Evolutionary conservation across 2,329 filamentous ascomycete genomes (phyloP).

Genomic region (Neofusicoccum kwambonambiense): DNA sequence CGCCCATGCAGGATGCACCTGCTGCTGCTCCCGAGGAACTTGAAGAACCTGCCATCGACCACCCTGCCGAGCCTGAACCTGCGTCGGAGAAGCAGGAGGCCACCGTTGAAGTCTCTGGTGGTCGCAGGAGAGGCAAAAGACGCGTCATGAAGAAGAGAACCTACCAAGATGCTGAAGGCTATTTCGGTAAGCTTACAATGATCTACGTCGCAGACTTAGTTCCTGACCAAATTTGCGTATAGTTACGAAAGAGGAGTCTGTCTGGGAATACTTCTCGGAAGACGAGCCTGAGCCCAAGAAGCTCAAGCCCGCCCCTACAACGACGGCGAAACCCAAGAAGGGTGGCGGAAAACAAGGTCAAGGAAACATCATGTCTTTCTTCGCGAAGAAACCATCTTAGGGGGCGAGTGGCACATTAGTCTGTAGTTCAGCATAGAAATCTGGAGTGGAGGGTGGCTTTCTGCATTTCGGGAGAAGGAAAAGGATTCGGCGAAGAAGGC

Average conservation of each 20-base stretch:
- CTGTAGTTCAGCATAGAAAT: neutral
- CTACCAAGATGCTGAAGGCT: conserved; percentile 83
- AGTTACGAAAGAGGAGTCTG: conserved; percentile 79
- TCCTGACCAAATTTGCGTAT: conserved; percentile 35
- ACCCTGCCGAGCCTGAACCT: conserved; percentile 20
- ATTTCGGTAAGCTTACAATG: conserved; percentile 50
- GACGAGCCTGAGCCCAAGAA: conserved; percentile 68
- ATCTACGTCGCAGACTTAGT: conserved; percentile 54
- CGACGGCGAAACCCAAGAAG: conserved; percentile 53
- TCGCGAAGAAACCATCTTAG: conserved; percentile 61
- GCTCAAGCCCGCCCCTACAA: conserved; percentile 46
- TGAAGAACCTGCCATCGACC: conserved; percentile 22
- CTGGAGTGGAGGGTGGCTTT: too few relatives aligned
- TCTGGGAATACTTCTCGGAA: conserved; percentile 92
- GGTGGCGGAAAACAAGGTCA: conserved; percentile 51
- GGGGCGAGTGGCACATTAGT: neutral
- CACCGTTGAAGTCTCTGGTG: conserved; percentile 56
- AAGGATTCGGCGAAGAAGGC: too few relatives aligned
- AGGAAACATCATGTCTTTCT: conserved; percentile 91
- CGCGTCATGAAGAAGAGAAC: conserved; percentile 86
- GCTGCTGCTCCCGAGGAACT: conserved; percentile 33
- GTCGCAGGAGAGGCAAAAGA: conserved; percentile 72
- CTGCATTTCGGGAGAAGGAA: too few relatives aligned
- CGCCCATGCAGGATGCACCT: conserved; percentile 59
- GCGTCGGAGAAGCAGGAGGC: conserved; percentile 26